Evolutionary conservation across 2,329 filamentous ascomycete genomes (phyloP), one percentile per base, ranked within the genome.

Genomic region (Amesomyces nigricolor): DNA sequence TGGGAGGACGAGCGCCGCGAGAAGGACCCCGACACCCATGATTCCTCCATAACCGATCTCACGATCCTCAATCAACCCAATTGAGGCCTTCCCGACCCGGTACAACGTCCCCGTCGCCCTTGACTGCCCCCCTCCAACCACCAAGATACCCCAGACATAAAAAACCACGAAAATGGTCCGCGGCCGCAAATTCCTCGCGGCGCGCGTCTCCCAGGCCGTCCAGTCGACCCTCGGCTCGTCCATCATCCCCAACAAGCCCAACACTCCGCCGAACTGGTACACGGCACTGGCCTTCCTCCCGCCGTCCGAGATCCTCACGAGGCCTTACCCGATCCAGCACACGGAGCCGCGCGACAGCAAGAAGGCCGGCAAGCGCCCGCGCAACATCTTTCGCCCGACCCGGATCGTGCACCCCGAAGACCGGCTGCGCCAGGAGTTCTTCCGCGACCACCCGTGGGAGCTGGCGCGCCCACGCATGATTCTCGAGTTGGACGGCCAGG

Each of bases 401-500:
- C 73, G 77, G 56, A 85, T 99, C 61, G 75, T 74, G 52, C 96
- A 94, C 69, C 82, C 87, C 58, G 94, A 99, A 71, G 94, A 99
- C 72, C 72, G 75, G 58, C 77, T 99, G 66, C 86, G 94, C 61
- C 78, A 74, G 63, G 82, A 85, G 29, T 99, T 97, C 75, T 99
- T 89, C 76, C 83, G 80, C 66, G 92, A 99, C 71, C 94, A 99
- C 70, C 94, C 94, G 5, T 99, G 94, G 94, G 94, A 99, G 73
- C 75, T 99, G 67, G 94, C 94, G 16, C 81, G 92, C 60, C 94
- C 94, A 53, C 81, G 89, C 63, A 78, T 96, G 56, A 77, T 99
- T 46, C 74, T 97, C 9, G 94, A 99, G 73, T 77, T 85, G 63
- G 87, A 92, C 66, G 94, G 94, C 51, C 88, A 87, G 68, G 92